phyloP scores from a whole-genome alignment of 1,284 basidiomycete genomes.

The Ustilago tritici region DNA sequence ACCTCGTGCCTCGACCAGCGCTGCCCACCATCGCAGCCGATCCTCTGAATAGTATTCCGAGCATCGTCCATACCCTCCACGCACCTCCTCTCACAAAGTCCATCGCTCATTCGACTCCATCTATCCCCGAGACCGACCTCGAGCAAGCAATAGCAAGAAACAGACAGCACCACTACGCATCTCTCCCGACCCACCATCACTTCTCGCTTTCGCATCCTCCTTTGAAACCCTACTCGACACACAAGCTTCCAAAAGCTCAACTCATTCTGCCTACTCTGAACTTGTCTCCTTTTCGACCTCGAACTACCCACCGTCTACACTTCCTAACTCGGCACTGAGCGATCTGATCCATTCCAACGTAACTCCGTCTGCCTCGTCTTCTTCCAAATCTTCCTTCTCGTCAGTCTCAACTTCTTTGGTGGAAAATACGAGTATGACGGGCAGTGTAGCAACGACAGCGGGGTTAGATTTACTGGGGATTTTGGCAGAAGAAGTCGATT shows the following conservation, averaged over 20 bases:
- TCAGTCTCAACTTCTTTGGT: constrained; percentile 22
- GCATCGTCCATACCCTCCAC: background rate
- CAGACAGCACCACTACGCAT: constrained; percentile 1
- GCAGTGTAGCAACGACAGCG: constrained; percentile 14
- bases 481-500: constrained; percentile 40
- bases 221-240: constrained; percentile 43
- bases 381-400: constrained; percentile 39
- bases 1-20: background rate
- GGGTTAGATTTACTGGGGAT: constrained; percentile 42
- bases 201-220: constrained; percentile 41
- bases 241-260: constrained; percentile 36
- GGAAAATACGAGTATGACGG: constrained; percentile 14
- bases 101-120: background rate
- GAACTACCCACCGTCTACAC: constrained; percentile 35
- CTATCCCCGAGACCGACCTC: background rate
- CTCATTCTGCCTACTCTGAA: constrained; percentile 44
- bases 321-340: constrained; percentile 30
- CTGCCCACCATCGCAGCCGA: background rate
- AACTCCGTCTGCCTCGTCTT: constrained; percentile 19
- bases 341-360: constrained; percentile 27
- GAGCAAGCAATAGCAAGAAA: background rate
- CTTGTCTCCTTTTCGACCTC: constrained; percentile 40
- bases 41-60: background rate
- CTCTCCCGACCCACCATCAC: constrained; percentile 21
- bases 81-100: background rate